These are phyloP conservation scores for Populus hybrid DNA, from an alignment of 441 rosid species.

Conservation along the genomic window DNA sequence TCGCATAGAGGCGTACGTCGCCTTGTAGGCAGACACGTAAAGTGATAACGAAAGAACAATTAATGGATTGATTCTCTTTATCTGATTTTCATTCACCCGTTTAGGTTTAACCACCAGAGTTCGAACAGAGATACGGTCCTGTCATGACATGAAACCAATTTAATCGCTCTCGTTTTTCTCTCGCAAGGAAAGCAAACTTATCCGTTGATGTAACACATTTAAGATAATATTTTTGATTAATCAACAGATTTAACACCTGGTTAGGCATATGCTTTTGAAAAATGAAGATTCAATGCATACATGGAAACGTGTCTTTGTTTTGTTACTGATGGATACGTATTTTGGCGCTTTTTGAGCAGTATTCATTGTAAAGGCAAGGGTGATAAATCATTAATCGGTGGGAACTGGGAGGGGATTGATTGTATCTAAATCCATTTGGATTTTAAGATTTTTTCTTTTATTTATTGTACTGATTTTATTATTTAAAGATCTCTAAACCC, in stretches of 20 bases:
- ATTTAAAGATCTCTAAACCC: no score
- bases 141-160: not conserved
- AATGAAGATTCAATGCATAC: not conserved
- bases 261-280: not conserved
- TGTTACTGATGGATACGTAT: no score
- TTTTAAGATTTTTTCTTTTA: no score
- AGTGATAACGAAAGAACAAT: not conserved
- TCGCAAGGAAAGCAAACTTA: not conserved
- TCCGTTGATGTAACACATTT: not conserved
- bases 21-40: not conserved
- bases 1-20: not conserved
- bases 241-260: not conserved
- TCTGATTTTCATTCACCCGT: not conserved
- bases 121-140: not conserved
- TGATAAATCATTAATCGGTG: no score
- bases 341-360: no score
- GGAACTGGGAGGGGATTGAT: no score
- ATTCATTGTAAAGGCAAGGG: no score
- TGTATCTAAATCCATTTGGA: no score
- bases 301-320: not conserved
- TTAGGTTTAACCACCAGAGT: not conserved
- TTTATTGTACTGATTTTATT: no score
- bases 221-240: no score
- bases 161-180: not conserved
- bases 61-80: not conserved